Conservation (phyloP, 495 filamentous ascomycete genomes). For the Aspergillus ostianus region DNA sequence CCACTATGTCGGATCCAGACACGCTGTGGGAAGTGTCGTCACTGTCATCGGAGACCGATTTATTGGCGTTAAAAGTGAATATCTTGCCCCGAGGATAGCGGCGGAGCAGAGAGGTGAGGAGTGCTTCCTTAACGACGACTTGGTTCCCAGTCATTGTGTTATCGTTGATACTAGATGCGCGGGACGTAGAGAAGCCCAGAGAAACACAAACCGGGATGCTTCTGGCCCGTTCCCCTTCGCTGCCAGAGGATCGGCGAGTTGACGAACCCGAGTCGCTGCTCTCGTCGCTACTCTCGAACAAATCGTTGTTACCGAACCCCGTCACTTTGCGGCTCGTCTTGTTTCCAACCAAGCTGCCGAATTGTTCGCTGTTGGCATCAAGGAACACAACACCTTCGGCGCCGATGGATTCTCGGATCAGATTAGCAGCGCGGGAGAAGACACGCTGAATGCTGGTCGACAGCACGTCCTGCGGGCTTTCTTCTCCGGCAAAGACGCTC, state of each 20-base stretch:
- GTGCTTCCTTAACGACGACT: conserved; percentile 23
- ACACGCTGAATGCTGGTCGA: conserved; percentile 11
- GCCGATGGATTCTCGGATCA: conserved; percentile 51
- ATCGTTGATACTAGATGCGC: conserved; percentile 21
- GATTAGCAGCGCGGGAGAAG: conserved; percentile 40
- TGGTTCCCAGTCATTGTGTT: conserved; percentile 28
- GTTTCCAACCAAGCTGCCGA: conserved; percentile 16
- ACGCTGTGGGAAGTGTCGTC: conserved; percentile 5
- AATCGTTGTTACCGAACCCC: conserved; percentile 2
- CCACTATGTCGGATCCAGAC: conserved; percentile 7
- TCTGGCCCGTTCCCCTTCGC: neutral
- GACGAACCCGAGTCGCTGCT: conserved; percentile 15
- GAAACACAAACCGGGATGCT: conserved; percentile 8
- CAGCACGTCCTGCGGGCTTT: conserved; percentile 9
- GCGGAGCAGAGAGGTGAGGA: conserved; percentile 32
- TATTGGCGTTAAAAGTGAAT: conserved; percentile 52
- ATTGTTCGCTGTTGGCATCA: conserved; percentile 38
- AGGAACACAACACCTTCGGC: conserved; percentile 53
- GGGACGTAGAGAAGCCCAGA: conserved; percentile 23
- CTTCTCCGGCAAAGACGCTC: conserved; percentile 11
- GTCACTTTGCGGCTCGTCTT: conserved; percentile 7
- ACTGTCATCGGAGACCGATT: conserved; percentile 25
- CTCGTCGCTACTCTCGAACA: conserved; percentile 16
- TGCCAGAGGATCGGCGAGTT: neutral
- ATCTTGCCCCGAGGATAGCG: conserved; percentile 60